phyloP scores from a whole-genome alignment of 116 monocot species.

The Phalaenopsis hybrid region DNA sequence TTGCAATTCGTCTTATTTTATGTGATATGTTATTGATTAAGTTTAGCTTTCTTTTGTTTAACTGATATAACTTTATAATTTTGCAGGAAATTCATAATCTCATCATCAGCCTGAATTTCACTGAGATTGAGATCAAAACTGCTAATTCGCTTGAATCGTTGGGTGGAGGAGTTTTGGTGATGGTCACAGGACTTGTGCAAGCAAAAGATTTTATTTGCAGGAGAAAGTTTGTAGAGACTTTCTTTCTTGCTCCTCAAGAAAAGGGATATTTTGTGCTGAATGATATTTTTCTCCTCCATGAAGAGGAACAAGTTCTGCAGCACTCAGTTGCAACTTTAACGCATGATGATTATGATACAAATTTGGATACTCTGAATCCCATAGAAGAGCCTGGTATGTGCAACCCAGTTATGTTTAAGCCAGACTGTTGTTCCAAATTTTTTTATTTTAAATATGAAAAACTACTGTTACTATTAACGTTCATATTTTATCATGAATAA shows the following conservation, averaged over 20 bases:
- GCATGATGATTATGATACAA: constrained; percentile 18
- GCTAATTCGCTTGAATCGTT: constrained; percentile 73
- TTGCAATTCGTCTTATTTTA: background rate
- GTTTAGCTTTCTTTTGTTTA: background rate
- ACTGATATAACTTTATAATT: background rate
- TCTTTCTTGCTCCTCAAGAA: constrained; percentile 94
- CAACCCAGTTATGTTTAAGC: background rate
- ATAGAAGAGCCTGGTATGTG: constrained; percentile 45
- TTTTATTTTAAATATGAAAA: background rate
- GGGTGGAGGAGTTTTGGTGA: constrained; percentile 76
- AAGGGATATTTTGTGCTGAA: constrained; percentile 92
- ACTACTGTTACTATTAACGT: background rate
- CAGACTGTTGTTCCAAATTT: background rate
- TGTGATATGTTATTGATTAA: background rate
- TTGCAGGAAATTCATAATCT: constrained; percentile 84
- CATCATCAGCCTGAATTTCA: constrained; percentile 60
- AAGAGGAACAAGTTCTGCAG: constrained; percentile 30
- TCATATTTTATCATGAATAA: background rate
- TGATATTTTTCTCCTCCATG: constrained; percentile 58
- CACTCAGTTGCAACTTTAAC: background rate
- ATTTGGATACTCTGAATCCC: constrained; percentile 6
- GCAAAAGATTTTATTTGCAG: constrained; percentile 38
- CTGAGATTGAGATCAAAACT: constrained; percentile 79
- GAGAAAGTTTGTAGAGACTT: constrained; percentile 78
- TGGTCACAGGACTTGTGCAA: constrained; percentile 74